Base-by-base conservation (phyloP, 1,284 basidiomycete species). In the Ustilago cynodontis region DNA sequence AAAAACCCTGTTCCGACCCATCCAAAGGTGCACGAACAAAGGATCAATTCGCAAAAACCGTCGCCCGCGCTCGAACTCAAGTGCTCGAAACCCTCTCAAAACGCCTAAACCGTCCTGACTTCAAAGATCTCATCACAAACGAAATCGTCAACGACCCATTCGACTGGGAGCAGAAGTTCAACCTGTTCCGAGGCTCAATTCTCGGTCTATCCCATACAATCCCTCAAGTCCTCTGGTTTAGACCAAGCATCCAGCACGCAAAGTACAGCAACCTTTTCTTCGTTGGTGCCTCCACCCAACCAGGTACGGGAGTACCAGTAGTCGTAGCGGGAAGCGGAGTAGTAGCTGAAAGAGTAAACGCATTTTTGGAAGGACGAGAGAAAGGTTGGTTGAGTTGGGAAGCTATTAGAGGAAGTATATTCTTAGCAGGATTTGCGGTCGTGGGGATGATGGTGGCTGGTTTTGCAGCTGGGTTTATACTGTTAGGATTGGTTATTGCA, bases 121-220 rank as follows among this genome's bases (percentile, higher is more conserved):
- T 84, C 37, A 77, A 66, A 57, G 29, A 20, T 3, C 67, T 81
- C 29, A 85, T 83, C 43, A 65, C 64, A 14, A 69, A 77, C 52
- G 82, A 83, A 41, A 71, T 78, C 35, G 64, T 83, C 39, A 74
- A 82, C 51, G 81, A 87, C 71, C 87, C 87, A 0, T 82, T 86
- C 67, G 86, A 85, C 22, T 87, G 87, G 87, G 64, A 75, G 49
- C 84, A 85, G 66, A 86, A 85, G 52, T 86, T 86, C 71, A 86
- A 86, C 64, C 78, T 87, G 22, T 86, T 86, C 73, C 82, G 86
- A 45, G 87, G 87, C 10, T 85, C 82, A 14, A 87, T 87, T 41
- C 80, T 87, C 35, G 87, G 87, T 14, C 67, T 87, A 18, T 80
- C 74, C 18, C 87, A 87, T 62, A 85, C 82, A 51, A 85, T 87